phyloP scores from a whole-genome alignment of 2,329 filamentous ascomycete species.

The Aspergillus pseudonomiae region DNA sequence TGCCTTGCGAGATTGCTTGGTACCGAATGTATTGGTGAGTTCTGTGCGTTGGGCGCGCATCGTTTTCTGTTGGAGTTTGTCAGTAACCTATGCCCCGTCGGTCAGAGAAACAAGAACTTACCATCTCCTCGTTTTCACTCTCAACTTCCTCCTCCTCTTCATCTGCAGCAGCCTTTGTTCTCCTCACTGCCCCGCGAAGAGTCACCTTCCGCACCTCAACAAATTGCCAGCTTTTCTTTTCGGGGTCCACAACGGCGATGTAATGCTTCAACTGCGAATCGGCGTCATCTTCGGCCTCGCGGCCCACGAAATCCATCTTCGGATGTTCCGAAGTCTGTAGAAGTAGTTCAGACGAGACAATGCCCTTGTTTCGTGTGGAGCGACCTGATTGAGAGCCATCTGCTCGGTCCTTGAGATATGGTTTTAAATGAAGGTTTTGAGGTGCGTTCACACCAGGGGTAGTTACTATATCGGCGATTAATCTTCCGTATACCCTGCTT shows the following conservation, averaged over 20 bases:
- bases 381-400: conserved; percentile 30
- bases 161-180: conserved; percentile 28
- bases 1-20: conserved; percentile 54
- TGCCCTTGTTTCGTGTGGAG: conserved; percentile 37
- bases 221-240: conserved; percentile 56
- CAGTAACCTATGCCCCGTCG: neutral
- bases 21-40: conserved; percentile 54
- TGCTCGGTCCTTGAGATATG: conserved; percentile 55
- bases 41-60: conserved; percentile 44
- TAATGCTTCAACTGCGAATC: conserved; percentile 62
- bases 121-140: conserved; percentile 34
- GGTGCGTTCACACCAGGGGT: conserved; percentile 39
- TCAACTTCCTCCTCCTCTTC: conserved; percentile 30
- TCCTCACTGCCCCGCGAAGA: conserved; percentile 53
- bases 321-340: conserved; percentile 64
- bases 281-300: conserved; percentile 52
- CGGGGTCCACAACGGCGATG: conserved; percentile 62
- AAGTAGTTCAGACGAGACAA: conserved; percentile 54
- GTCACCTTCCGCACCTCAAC: conserved; percentile 58
- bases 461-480: conserved; percentile 28
- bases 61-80: conserved; percentile 30
- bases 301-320: conserved; percentile 62
- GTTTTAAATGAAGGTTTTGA: conserved; percentile 34
- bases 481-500: conserved; percentile 23
- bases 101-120: conserved; percentile 17